Conservation (phyloP, 1,139 yeast genomes). For the Geotrichum siamense region DNA sequence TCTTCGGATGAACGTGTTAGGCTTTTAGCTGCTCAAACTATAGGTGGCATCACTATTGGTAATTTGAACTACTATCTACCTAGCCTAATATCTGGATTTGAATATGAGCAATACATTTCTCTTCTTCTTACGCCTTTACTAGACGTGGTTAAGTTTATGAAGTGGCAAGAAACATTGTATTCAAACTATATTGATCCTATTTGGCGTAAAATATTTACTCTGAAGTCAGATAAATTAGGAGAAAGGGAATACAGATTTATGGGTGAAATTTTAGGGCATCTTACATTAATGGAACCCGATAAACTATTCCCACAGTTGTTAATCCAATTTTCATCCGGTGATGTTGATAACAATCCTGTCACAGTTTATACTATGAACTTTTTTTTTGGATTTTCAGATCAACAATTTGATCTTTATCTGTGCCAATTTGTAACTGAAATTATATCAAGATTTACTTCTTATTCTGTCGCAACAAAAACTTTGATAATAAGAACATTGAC, state of each 20-base stretch:
- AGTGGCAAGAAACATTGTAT: conserved; percentile 19
- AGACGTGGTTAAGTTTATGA: conserved; percentile 31
- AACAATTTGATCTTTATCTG: conserved; percentile 27
- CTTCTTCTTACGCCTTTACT: conserved; percentile 38
- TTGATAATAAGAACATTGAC: conserved; percentile 53
- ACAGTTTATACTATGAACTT: conserved; percentile 37
- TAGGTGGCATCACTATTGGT: conserved; percentile 45
- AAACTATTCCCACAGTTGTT: conserved; percentile 29
- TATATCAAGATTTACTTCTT: conserved; percentile 33
- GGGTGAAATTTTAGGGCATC: conserved; percentile 37
- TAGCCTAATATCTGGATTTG: conserved; percentile 32
- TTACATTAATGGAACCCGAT: conserved; percentile 29
- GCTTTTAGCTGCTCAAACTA: conserved; percentile 45
- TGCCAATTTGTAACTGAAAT: conserved; percentile 36
- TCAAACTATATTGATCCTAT: conserved; percentile 20
- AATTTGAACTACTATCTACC: conserved; percentile 37
- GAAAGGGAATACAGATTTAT: conserved; percentile 27
- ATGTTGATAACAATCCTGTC: conserved; percentile 27
- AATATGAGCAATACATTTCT: conserved; percentile 25
- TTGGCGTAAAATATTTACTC: conserved; percentile 27
- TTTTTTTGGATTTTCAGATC: conserved; percentile 27
- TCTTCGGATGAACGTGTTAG: conserved; percentile 38
- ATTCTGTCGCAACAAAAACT: conserved; percentile 38
- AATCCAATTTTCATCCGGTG: conserved; percentile 22
- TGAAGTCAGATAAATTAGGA: conserved; percentile 22